These are phyloP conservation scores for Astraeus odoratus DNA, from an alignment of 768 basidiomycete species.

Conservation along the genomic window DNA sequence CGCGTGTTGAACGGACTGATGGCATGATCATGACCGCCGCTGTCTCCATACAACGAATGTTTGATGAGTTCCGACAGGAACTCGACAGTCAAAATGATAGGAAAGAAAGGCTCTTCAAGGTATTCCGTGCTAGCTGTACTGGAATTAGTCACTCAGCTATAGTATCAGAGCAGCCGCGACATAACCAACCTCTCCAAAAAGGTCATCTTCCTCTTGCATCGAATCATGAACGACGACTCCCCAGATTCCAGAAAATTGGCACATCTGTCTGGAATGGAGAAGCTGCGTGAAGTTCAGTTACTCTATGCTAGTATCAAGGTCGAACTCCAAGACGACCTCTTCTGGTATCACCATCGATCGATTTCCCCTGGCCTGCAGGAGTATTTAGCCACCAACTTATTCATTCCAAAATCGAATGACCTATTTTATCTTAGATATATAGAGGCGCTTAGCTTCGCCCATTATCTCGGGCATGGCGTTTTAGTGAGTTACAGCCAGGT, in stretches of 20 bases:
- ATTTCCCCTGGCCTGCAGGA: conserved; percentile 85
- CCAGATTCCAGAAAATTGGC: conserved; percentile 31
- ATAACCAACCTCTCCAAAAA: conserved; percentile 90
- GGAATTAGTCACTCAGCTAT: conserved; percentile 2
- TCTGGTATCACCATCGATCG: conserved; percentile 72
- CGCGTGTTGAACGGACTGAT: no score
- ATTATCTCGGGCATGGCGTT: conserved; percentile 67
- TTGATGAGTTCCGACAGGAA: conserved; percentile 59
- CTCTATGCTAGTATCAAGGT: conserved; percentile 56
- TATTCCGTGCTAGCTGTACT: conserved; percentile 21
- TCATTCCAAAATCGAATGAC: conserved; percentile 11
- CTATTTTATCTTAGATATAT: conserved; percentile 51
- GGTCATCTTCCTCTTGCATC: conserved; percentile 88
- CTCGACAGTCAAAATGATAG: conserved; percentile 83
- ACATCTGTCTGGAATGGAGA: conserved; percentile 45
- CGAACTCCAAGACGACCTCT: conserved; percentile 61
- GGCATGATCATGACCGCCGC: not conserved
- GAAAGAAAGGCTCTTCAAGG: conserved; percentile 88
- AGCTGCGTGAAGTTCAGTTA: conserved; percentile 58
- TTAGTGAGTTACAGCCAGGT: conserved; percentile 66
- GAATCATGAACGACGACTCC: conserved; percentile 45
- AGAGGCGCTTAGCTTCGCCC: conserved; percentile 83
- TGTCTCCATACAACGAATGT: conserved; percentile 25
- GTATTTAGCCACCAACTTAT: conserved; percentile 11
- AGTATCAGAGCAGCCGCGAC: conserved; percentile 66